phyloP scores from a whole-genome alignment of 108 stramenopile genomes.

The Cyclotella distinguenda region DNA sequence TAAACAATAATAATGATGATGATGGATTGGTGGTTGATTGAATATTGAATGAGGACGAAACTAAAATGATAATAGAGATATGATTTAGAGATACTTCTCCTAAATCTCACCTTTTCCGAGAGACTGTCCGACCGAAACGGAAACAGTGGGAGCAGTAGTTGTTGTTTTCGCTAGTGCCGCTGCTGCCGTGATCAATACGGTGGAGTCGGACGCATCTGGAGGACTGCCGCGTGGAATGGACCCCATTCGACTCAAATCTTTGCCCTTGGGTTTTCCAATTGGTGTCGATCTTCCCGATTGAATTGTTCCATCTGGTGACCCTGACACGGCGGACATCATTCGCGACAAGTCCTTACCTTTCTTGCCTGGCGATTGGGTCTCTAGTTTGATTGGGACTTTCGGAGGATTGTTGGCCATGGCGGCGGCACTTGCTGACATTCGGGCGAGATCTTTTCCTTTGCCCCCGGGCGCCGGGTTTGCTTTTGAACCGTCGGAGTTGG shows the following conservation, averaged over 20 bases:
- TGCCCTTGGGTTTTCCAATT: constrained; percentile 65
- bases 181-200: too few species aligned
- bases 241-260: constrained; percentile 79
- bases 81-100: too few species aligned
- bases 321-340: constrained; percentile 2
- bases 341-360: constrained; percentile 28
- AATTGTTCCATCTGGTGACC: neutral
- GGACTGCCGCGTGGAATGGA: constrained; percentile 17
- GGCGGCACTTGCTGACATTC: constrained; percentile 26
- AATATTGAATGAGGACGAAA: neutral
- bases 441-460: constrained; percentile 40
- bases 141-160: neutral
- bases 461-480: neutral
- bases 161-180: constrained; percentile 17
- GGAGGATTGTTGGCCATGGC: neutral
- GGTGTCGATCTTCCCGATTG: constrained; percentile 5
- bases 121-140: neutral
- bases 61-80: too few species aligned
- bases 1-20: neutral
- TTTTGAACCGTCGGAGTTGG: neutral
- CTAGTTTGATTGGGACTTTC: neutral
- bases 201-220: neutral
- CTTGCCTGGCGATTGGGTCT: neutral
- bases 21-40: neutral
- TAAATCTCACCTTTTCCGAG: constrained; percentile 9